Evolutionary conservation across 192 early-diverging fungal genomes (phyloP), one percentile per base, ranked within the genome.

Genomic region (Chytriomyces hyalinus): DNA sequence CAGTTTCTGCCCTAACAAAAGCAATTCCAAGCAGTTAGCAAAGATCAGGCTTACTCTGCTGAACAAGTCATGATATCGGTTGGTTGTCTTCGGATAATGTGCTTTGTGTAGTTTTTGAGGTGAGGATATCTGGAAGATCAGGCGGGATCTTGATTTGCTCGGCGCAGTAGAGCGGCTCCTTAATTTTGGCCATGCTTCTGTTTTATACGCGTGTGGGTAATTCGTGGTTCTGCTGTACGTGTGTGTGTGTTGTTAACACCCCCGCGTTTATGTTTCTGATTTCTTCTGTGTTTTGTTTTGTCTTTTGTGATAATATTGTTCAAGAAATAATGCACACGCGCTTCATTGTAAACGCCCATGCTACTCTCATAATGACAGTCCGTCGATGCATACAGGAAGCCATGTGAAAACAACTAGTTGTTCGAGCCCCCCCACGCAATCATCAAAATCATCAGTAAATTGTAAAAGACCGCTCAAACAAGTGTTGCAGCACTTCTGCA

Each of bases 391-490:
- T 5, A 5, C 17, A 59, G 6, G 57, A 59, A 59, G 20, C 6
- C 57, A 7, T 0, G 17, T 5, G 57, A 17, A n/a, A 57, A 59
- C 20, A n/a, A 59, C 57, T 20, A 3, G 57, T 59, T 59, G 57
- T 59, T 59, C 57, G 20, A 59, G 7, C 15, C 36, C 36, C 15
- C 36, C 36, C 36, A 43, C 5, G 13, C 1, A 17, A 15, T 57
- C 6, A 22, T 62, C 44, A 83, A 68, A 17, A 15, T 57, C 6
- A 22, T 62, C 44, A 83, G 72, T 87, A 86, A 22, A 86, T 47
- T 22, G 24, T 81, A 59, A 81, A 81, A 44, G 72, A 78, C 6
- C 84, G 80, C 77, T 91, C 92, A 84, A 94, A 90, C 77, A 94
- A 80, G 46, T 79, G 65, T 61, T 86, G 86, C 49, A 94, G 73